phyloP scores from a whole-genome alignment of 495 filamentous ascomycete genomes.

The Aspergillus ellipticus region DNA sequence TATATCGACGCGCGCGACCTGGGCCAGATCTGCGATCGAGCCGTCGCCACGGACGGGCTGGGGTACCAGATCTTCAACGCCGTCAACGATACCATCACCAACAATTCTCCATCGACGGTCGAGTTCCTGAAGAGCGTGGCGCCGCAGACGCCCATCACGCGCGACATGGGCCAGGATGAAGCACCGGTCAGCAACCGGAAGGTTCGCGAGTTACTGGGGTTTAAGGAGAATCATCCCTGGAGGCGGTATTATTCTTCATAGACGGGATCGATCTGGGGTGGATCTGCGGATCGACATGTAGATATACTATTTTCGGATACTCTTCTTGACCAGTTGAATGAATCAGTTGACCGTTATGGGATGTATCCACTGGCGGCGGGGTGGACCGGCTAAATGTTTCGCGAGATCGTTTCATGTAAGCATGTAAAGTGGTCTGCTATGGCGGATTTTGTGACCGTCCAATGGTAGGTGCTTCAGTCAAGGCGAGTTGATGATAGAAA shows the following conservation, averaged over 20 bases:
- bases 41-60: constrained; percentile 2
- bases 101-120: constrained; percentile 32
- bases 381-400: too few species aligned
- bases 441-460: too few species aligned
- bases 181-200: constrained; percentile 58
- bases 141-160: constrained; percentile 44
- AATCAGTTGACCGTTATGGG: too few species aligned
- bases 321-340: too few species aligned
- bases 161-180: constrained; percentile 52
- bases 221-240: constrained; percentile 15
- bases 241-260: not conserved
- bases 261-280: too few species aligned
- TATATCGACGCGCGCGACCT: constrained; percentile 34
- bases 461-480: too few species aligned
- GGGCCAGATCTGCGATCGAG: constrained; percentile 54
- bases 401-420: too few species aligned
- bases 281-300: too few species aligned
- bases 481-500: too few species aligned
- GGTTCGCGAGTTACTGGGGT: constrained; percentile 54
- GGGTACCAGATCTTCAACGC: constrained; percentile 1
- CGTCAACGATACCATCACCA: constrained; percentile 53
- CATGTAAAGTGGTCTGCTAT: too few species aligned
- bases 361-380: too few species aligned
- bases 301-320: too few species aligned
- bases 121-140: constrained; percentile 46